These are phyloP conservation scores for Trichomonas vaginalis DNA, from an alignment of 208 protist species.

Conservation along the genomic window DNA sequence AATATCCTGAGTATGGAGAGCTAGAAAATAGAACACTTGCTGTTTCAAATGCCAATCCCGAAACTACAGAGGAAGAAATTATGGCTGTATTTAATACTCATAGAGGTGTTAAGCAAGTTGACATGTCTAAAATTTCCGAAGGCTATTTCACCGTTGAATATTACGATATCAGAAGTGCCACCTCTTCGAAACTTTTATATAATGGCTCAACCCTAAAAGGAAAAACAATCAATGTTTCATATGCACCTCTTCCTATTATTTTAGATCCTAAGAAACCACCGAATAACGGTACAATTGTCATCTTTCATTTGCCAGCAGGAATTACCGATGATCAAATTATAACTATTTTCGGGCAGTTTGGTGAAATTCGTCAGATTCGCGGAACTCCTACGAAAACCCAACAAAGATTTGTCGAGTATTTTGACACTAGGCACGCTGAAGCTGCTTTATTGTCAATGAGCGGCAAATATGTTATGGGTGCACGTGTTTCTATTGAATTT, in stretches of 20 bases:
- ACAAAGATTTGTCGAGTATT: not conserved
- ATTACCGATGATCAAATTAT: not conserved
- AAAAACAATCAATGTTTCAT: not conserved
- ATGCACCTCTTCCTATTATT: not conserved
- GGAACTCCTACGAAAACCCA: not conserved
- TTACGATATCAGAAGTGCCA: not conserved
- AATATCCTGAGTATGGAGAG: not conserved
- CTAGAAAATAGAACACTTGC: not conserved
- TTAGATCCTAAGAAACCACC: not conserved
- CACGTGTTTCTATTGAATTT: not conserved
- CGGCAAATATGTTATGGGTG: not conserved
- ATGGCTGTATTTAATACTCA: not conserved
- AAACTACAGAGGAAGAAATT: not conserved
- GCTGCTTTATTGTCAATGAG: not conserved
- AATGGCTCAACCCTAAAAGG: not conserved
- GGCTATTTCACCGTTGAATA: not conserved
- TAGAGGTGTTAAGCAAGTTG: not conserved
- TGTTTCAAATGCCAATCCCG: not conserved
- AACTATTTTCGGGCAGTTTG: not conserved
- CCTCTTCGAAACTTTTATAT: not conserved
- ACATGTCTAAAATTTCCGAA: not conserved
- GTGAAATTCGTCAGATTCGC: not conserved
- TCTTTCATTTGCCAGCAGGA: not conserved
- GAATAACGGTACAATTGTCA: slow-evolving; percentile 12
- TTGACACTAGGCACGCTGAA: not conserved